Base-by-base conservation (phyloP, 1,139 yeast species). In the Wickerhamomyces sp. region DNA sequence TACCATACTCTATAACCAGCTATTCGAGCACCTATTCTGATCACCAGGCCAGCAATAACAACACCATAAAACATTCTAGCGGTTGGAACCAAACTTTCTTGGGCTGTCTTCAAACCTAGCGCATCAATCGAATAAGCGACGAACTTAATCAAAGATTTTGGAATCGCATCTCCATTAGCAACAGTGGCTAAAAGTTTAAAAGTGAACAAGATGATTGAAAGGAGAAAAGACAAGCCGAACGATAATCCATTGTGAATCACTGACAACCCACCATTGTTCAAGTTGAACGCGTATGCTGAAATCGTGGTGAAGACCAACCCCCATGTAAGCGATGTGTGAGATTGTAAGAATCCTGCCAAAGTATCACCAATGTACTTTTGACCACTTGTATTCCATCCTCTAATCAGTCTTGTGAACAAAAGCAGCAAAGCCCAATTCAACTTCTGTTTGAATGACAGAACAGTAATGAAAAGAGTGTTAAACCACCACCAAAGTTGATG, bases 401-500 rank as follows among this genome's bases (percentile, higher is more conserved):
- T 70, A n/a, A 88, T 56, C 0, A 80, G 13, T 41, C 97, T 69
- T 6, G 82, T 45, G 6, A 75, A 58, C 0, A 61, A 29, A 18
- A 76, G 42, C 14, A 73, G 32, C 9, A 63, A 33, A 8, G 62
- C 21, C 37, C 70, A 51, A 35, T 52, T 57, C 6, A 23, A 12
- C 5, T 38, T 44, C 12, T 29, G 23, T 4, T 40, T 25, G 23
- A 30, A 32, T 4, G 44, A 28, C 44, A 54, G 26, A 35, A 55
- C 17, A 28, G 36, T 16, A 38, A 40, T 13, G 46, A 53, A 31
- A 14, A 68, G 33, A 0, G 75, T 60, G 1, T 75, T 62, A 14
- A 78, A 65, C 71, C 91, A 82, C 85, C 95, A 91, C 99, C 99
- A 91, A 13, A 88, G 61, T 54, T 88, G 96, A 53, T 91, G 95